Base-by-base conservation (phyloP, 345 rosid species). In the Eucalyptus cloeziana region DNA sequence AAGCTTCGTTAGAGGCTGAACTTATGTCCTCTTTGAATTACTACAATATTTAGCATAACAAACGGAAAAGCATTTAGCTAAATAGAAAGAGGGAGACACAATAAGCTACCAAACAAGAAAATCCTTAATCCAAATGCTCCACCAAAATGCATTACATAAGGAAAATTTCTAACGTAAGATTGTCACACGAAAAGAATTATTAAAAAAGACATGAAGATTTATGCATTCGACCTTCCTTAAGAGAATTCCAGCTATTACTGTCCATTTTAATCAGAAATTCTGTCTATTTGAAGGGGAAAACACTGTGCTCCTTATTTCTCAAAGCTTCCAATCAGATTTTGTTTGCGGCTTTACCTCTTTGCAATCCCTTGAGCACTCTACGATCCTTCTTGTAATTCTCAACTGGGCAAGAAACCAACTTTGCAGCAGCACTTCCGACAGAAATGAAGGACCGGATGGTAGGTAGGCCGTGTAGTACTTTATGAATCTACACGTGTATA, bases 311-410 rank as follows among this genome's bases (percentile, higher is more conserved):
- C 89, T 49, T 71, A 27, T 86, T 86, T 51, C 15, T 50, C 60
- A 86, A 54, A 37, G 25, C 47, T 76, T 10, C 47, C 25, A 10
- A 76, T 76, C 58, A 44, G 22, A 62, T 87, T n/a, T 89, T 71
- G 25, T 76, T 37, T 37, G 58, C 69, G 10, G 88, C 79, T 51
- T 93, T 92, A 96, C 99, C 99, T 96, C 99, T 96, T 94, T 98
- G 98, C 92, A 98, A 91, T 89, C 99, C 99, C 92, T 94, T 96
- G 81, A 98, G 93, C 50, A 98, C 94, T 91, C 95, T 95, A 91
- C 92, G 95, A 88, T 98, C 99, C 91, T 96, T 96, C 91, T 91
- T 94, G 91, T 98, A 97, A 92, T 94, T 95, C 94, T 95, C 97
- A 87, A 98, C 96, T 33, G 99, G 99, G 91, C 91, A 91, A 24